Base-by-base conservation (phyloP, 2,329 filamentous ascomycete species). In the Apiospora malaysiana region DNA sequence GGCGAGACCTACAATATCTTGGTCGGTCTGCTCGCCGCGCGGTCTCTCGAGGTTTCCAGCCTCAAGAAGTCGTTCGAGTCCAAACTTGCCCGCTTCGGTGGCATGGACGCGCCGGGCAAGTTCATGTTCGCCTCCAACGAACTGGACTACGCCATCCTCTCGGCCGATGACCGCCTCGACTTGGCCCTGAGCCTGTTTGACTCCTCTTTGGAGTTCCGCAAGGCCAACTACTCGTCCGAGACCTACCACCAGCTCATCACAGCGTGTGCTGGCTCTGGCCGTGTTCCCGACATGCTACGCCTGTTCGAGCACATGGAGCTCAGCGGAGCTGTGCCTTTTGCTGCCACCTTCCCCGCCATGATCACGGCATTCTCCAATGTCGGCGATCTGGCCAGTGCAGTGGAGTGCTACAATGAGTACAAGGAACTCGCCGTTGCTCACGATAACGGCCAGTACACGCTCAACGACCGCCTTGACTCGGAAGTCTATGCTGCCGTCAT, bases 391-490 rank as follows among this genome's bases (percentile, higher is more conserved):
- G 87, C 91, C 76, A 97, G 93, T 76, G 96, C 95, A 25, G 93
- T 98, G 8, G 94, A 97, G 80, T 94, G 94, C 82, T 99, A 98
- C 83, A 95, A 97, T 74, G 94, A 97, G 82, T 98, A 98, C 86
- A 94, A 94, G 78, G 89, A 90, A 65, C 86, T 98, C 56, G 95
- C 95, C n/a, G 90, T 98, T 69, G 91, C 92, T 49, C 89, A 96
- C 79, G 93, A 98, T 80, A 89, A 88, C 49, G 94, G 94, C 71
- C 85, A 90, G 71, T 85, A 91, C 66, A 88, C 88, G 23, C 84
- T 94, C 12, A 86, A 91, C 66, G 87, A 92, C 73, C 91, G 95
- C 68, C 87, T 93, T 66, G 95, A 98, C 79, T 90, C 91, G 40
- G 88, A 94, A 74, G 92, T 98, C 8, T 98, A 99, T 78, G 94